These are phyloP conservation scores for Monosporascus sp. DNA, from an alignment of 2,329 filamentous ascomycete species.

Conservation along the genomic window DNA sequence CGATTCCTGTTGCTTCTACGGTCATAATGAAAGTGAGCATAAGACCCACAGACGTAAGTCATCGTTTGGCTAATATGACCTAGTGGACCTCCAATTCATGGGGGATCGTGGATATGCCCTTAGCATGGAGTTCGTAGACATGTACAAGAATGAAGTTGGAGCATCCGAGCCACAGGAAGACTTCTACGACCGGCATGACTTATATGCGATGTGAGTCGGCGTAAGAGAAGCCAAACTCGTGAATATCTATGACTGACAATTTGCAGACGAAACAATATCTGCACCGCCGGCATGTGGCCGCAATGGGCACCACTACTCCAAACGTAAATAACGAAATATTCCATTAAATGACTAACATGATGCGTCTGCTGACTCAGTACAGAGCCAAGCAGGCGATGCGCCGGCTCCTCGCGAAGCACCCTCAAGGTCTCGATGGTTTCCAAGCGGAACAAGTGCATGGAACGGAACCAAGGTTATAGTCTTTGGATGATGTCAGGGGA, in stretches of 20 bases:
- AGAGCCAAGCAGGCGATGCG: conserved; percentile 11
- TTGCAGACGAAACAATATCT: conserved; percentile 8
- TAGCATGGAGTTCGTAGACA: conserved; percentile 11
- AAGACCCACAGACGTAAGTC: too few relatives aligned
- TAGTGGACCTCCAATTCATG: conserved; percentile 14
- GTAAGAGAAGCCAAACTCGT: background rate
- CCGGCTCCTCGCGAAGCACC: conserved; percentile 9
- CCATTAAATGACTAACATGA: background rate
- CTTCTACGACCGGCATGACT: conserved; percentile 23
- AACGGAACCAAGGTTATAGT: background rate
- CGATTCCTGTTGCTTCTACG: conserved; percentile 24
- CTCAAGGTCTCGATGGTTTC: conserved; percentile 9
- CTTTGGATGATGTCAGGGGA: too few relatives aligned
- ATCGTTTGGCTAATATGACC: background rate
- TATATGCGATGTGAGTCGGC: conserved; percentile 21
- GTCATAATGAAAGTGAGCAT: conserved; percentile 23
- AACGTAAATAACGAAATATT: conserved; percentile 4
- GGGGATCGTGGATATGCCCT: conserved; percentile 8
- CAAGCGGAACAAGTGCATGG: background rate
- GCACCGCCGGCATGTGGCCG: conserved; percentile 9
- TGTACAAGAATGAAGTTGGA: conserved; percentile 12
- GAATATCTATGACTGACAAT: background rate
- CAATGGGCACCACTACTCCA: conserved; percentile 6
- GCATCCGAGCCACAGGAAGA: conserved; percentile 23
- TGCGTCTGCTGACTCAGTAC: background rate